A percentile compares a stretch with the other conserved stretches of the same genome.
Conservation (phyloP, 2,329 filamentous ascomycete genomes). For the Tolypocladium pustulatum region DNA sequence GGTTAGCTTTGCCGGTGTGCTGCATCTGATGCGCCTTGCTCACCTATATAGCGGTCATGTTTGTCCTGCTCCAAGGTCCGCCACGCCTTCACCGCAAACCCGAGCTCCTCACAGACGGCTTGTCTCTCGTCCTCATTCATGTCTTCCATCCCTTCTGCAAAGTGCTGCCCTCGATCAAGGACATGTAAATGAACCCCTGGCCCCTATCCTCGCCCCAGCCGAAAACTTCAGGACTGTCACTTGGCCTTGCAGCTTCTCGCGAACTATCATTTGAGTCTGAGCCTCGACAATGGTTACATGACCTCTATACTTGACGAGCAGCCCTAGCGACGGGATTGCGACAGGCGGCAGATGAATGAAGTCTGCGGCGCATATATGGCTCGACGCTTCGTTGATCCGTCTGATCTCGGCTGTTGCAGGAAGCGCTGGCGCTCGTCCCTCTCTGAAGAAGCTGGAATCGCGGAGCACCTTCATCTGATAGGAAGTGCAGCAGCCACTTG, state of each 20-base stretch:
- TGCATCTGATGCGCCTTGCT: constrained; percentile 5
- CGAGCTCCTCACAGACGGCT: constrained; percentile 19
- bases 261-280: constrained; percentile 16
- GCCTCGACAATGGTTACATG: constrained; percentile 17
- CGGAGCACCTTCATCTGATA: background rate
- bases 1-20: constrained; percentile 3
- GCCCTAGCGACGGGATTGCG: constrained; percentile 17
- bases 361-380: constrained; percentile 3
- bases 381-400: constrained; percentile 13
- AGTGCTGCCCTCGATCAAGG: constrained; percentile 10
- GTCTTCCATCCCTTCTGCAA: constrained; percentile 9
- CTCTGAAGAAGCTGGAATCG: constrained; percentile 11
- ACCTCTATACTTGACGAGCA: constrained; percentile 24
- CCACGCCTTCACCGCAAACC: constrained; percentile 10
- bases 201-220: constrained; percentile 9
- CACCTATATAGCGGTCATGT: constrained; percentile 9
- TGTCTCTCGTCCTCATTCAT: constrained; percentile 10
- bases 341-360: constrained; percentile 19
- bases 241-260: constrained; percentile 12
- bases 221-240: constrained; percentile 24
- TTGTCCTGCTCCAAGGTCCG: constrained; percentile 8
- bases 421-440: constrained; percentile 11
- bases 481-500: background rate
- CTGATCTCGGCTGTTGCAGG: constrained; percentile 18
- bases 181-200: constrained; percentile 17